phyloP scores from a whole-genome alignment of 768 basidiomycete genomes.

The Mycena venus region DNA sequence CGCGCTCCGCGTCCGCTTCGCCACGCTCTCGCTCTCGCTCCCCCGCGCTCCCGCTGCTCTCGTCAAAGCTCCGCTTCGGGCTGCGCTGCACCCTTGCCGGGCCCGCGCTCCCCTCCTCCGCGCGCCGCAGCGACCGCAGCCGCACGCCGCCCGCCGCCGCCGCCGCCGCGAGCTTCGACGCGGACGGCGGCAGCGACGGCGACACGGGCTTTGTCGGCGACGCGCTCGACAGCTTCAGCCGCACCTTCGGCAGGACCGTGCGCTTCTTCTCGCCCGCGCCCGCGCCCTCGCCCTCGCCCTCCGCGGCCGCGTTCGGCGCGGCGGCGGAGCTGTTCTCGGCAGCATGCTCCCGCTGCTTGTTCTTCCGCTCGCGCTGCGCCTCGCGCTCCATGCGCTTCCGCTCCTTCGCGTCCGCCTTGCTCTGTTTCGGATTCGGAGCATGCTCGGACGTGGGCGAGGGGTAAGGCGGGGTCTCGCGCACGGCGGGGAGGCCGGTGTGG shows the following conservation, averaged over 20 bases:
- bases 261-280: background rate
- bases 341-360: slow-evolving; percentile 15
- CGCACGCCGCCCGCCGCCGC: background rate
- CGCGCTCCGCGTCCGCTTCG: slow-evolving; percentile 51
- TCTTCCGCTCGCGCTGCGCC: slow-evolving; percentile 34
- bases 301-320: background rate
- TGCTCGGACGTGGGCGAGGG: slow-evolving; percentile 41
- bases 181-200: slow-evolving; percentile 32
- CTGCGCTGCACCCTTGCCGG: slow-evolving; percentile 54
- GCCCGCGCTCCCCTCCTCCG: background rate
- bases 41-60: slow-evolving; percentile 61
- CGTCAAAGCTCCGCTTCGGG: slow-evolving; percentile 70
- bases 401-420: slow-evolving; percentile 45
- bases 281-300: background rate
- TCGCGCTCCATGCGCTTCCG: slow-evolving; percentile 32
- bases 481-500: slow-evolving; percentile 79
- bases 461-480: slow-evolving; percentile 63
- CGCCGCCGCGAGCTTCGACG: background rate
- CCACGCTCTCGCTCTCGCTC: slow-evolving; percentile 46
- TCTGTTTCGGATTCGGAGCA: slow-evolving; percentile 49
- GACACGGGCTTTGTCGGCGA: slow-evolving; percentile 24
- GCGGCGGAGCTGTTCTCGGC: slow-evolving; percentile 23
- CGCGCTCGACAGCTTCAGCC: slow-evolving; percentile 46
- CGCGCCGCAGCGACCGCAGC: slow-evolving; percentile 2
- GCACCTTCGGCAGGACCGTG: slow-evolving; percentile 41